Conservation (phyloP, 164 flowering plant genomes). For the Euptelea pleiosperma region DNA sequence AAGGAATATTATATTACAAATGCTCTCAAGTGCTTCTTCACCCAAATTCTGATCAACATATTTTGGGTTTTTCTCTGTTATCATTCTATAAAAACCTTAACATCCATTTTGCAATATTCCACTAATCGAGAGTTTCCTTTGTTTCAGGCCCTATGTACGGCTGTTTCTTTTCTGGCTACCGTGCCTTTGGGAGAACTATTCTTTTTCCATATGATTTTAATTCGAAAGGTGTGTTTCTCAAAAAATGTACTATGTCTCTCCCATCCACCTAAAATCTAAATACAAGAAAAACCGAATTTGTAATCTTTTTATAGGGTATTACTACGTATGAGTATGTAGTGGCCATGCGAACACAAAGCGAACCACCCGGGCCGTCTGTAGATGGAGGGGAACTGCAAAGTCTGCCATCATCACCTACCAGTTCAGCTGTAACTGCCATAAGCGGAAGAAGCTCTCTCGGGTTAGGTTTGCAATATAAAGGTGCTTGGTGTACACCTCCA, state of each 20-base stretch:
- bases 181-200: constrained; percentile 79
- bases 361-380: constrained; percentile 84
- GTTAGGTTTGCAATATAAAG: constrained; percentile 71
- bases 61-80: background rate
- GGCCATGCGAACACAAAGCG: constrained; percentile 94
- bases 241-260: background rate
- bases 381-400: constrained; percentile 82
- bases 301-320: constrained; percentile 56
- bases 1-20: too few relatives aligned
- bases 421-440: constrained; percentile 81
- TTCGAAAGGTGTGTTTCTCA: constrained; percentile 54
- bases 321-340: constrained; percentile 93
- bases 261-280: background rate
- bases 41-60: too few relatives aligned
- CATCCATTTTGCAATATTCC: background rate
- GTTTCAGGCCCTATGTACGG: constrained; percentile 70
- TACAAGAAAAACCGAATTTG: background rate
- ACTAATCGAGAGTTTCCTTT: constrained; percentile 1
- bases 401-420: constrained; percentile 77
- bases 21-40: too few relatives aligned
- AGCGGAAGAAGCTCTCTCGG: constrained; percentile 90
- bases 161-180: constrained; percentile 66
- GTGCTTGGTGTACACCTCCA: constrained; percentile 97
- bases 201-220: constrained; percentile 81
- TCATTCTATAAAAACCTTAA: background rate